These are phyloP conservation scores for Stephanodiscus minutulus DNA, from an alignment of 108 stramenopile genomes.

Conservation along the genomic window DNA sequence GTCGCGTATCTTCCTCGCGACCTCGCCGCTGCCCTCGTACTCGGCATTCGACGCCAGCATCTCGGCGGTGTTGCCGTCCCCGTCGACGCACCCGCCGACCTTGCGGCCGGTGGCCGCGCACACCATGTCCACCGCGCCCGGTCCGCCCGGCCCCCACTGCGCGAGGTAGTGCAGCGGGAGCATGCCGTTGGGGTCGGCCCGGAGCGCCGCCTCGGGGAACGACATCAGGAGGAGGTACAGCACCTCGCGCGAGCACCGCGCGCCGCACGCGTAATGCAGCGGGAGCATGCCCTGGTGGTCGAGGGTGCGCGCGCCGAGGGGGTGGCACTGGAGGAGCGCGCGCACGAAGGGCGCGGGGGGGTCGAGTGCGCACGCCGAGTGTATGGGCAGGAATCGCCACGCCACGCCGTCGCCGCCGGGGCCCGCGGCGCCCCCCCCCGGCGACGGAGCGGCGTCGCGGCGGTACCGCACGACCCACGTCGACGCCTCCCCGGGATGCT, in stretches of 20 bases:
- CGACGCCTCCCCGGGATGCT: not conserved
- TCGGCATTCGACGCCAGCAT: slow-evolving; percentile 68
- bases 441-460: not conserved
- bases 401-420: not conserved
- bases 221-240: slow-evolving; percentile 67
- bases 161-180: slow-evolving; percentile 82
- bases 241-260: slow-evolving; percentile 67
- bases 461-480: slow-evolving; percentile 5
- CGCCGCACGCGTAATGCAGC: slow-evolving; percentile 86
- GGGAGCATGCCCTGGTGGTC: slow-evolving; percentile 87
- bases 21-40: slow-evolving; percentile 51
- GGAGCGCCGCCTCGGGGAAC: slow-evolving; percentile 69
- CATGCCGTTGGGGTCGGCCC: slow-evolving; percentile 78
- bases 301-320: slow-evolving; percentile 61
- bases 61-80: slow-evolving; percentile 74
- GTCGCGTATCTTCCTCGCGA: slow-evolving; percentile 32
- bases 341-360: slow-evolving; percentile 66
- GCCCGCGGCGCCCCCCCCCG: too few species aligned
- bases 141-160: slow-evolving; percentile 71
- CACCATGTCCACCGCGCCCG: slow-evolving; percentile 70
- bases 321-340: slow-evolving; percentile 65
- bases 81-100: slow-evolving; percentile 30
- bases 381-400: slow-evolving; percentile 49
- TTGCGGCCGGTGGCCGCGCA: slow-evolving; percentile 70
- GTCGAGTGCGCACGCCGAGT: slow-evolving; percentile 76